Conservation (phyloP, 805 yeast species). For the Schwanniomyces polymorphus region DNA sequence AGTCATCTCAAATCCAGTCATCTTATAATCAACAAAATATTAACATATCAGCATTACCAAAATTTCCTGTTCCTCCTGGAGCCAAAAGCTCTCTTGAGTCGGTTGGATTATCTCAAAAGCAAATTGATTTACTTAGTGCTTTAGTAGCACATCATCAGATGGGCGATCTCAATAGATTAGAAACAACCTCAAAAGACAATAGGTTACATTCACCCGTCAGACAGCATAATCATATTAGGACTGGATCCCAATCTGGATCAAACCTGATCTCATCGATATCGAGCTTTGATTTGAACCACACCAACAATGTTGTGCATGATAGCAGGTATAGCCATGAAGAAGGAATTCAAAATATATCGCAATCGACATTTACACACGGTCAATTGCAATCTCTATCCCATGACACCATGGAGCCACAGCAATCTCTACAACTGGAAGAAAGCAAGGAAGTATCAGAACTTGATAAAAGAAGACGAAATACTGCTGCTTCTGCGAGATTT, state of each 20-base stretch:
- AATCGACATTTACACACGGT: not conserved
- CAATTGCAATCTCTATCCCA: not conserved
- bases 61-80: slow-evolving; percentile 70
- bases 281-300: not conserved
- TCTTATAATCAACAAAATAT: slow-evolving; percentile 10
- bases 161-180: not conserved
- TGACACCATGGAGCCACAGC: not conserved
- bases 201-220: slow-evolving; percentile 9
- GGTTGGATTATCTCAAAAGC: slow-evolving; percentile 68
- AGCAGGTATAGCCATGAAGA: not conserved
- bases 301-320: not conserved
- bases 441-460: slow-evolving; percentile 13
- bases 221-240: slow-evolving; percentile 9
- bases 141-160: slow-evolving; percentile 67
- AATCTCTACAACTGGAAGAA: not conserved
- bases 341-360: not conserved
- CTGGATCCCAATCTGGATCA: not conserved
- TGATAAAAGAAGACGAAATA: slow-evolving; percentile 58
- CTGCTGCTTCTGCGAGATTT: slow-evolving; percentile 67
- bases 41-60: slow-evolving; percentile 49
- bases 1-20: not conserved
- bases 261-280: not conserved
- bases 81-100: slow-evolving; percentile 62
- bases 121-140: slow-evolving; percentile 72
- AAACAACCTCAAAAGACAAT: not conserved